These are phyloP conservation scores for Hypoxylon sp. DNA, from an alignment of 2,329 filamentous ascomycete species.

Conservation along the genomic window DNA sequence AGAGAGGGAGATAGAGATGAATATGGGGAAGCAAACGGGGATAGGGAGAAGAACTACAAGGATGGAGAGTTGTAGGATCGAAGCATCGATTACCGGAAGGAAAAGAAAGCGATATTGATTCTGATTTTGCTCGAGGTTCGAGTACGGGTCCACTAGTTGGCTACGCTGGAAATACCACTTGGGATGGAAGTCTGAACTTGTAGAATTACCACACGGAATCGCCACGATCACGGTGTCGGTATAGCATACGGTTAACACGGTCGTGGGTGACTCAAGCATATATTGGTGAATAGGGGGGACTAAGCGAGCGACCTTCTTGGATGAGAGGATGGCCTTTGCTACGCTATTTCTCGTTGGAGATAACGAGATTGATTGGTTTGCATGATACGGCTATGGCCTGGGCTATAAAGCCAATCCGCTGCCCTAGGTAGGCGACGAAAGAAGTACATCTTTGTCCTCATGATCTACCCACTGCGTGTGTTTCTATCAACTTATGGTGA, in stretches of 20 bases:
- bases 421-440: not conserved
- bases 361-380: not conserved
- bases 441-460: not conserved
- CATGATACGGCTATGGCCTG: not conserved
- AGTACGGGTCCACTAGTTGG: not conserved
- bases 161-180: slow-evolving; percentile 29
- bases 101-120: slow-evolving; percentile 20
- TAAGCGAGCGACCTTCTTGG: slow-evolving; percentile 3
- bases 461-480: not conserved
- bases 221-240: slow-evolving; percentile 1
- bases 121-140: slow-evolving; percentile 13
- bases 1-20: slow-evolving; percentile 1
- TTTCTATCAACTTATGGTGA: not conserved
- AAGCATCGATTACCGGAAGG: not conserved
- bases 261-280: slow-evolving; percentile 6
- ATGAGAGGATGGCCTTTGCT: slow-evolving; percentile 8
- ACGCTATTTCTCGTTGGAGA: not conserved
- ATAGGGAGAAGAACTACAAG: slow-evolving; percentile 2
- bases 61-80: slow-evolving; percentile 8
- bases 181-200: slow-evolving; percentile 5
- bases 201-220: slow-evolving; percentile 9
- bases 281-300: slow-evolving; percentile 8
- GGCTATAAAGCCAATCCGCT: not conserved
- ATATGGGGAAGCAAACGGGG: not conserved
- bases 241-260: slow-evolving; percentile 20